Evolutionary conservation across 2,329 filamentous ascomycete genomes (phyloP), one percentile per base, ranked within the genome.

Genomic region (Neonectria punicea): DNA sequence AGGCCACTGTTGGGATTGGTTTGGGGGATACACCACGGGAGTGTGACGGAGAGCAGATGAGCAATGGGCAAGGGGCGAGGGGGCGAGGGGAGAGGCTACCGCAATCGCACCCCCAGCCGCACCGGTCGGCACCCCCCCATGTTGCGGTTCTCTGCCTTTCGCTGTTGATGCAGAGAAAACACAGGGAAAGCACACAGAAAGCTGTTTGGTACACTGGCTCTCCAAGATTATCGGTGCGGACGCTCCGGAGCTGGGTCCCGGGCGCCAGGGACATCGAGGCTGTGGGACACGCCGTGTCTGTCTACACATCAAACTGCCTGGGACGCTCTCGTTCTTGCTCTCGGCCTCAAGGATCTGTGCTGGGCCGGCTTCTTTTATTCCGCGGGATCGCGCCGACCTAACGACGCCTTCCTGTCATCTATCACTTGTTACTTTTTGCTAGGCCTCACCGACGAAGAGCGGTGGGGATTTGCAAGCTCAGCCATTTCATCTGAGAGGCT

Each of bases 341-440:
- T 54, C 58, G 32, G 53, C 18, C 36, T 53, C 60, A 66, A 68
- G 60, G 53, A 59, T 68, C 58, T 53, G 59, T 61, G 18, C 57
- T 65, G 66, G 67, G 58, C 58, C 58, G 58, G 57, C 53, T 55
- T 43, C 25, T 58, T 61, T 55, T 30, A 53, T 56, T 34, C 49
- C 34, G 49, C 53, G 62, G 51, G 44, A 53, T 65, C 64, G 56
- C 46, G 20, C 63, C 53, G 63, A 44, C 56, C 56, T 20, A 44
- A 58, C 34, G 28, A 58, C 55, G 32, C 57, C 53, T 70, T 66
- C 53, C 67, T 36, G 71, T 74, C 71, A 74, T 72, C 67, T 74
- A 66, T 74, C 73, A 74, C 62, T 72, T 73, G 73, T 74, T 71
- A 73, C 73, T 65, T 73, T 65, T 65, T 61, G 53, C 58, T 68